phyloP scores from a whole-genome alignment of 2,329 filamentous ascomycete species.

The Venturia carpophila region DNA sequence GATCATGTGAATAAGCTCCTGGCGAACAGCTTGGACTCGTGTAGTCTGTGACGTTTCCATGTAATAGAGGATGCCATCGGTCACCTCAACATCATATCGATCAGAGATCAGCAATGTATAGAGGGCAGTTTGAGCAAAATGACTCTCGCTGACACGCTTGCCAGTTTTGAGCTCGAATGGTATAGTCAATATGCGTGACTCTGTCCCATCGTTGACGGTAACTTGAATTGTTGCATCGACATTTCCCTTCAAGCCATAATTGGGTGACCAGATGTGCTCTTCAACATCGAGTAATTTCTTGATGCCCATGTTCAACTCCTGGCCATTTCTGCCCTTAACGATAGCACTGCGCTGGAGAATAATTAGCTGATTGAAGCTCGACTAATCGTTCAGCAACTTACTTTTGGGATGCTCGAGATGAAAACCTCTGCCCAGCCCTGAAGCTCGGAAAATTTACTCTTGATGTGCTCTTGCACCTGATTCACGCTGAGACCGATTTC shows the following conservation, averaged over 20 bases:
- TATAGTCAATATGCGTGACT: constrained; percentile 64
- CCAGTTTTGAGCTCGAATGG: constrained; percentile 96
- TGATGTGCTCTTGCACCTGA: constrained; percentile 70
- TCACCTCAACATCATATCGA: constrained; percentile 84
- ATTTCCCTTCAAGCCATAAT: constrained; percentile 95
- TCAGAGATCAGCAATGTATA: constrained; percentile 91
- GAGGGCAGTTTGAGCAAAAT: constrained; percentile 87
- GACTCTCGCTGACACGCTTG: constrained; percentile 67
- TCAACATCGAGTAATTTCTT: constrained; percentile 94
- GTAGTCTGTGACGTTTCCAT: constrained; percentile 83
- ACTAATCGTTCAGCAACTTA: background rate
- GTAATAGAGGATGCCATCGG: constrained; percentile 89
- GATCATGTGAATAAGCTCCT: constrained; percentile 92
- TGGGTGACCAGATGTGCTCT: constrained; percentile 96
- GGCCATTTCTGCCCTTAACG: constrained; percentile 70
- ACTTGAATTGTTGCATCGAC: constrained; percentile 96
- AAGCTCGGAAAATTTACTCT: constrained; percentile 74
- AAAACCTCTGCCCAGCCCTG: constrained; percentile 79
- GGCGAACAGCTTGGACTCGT: constrained; percentile 74
- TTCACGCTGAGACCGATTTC: constrained; percentile 68
- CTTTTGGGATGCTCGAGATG: constrained; percentile 59
- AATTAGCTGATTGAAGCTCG: background rate
- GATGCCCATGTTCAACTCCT: constrained; percentile 72
- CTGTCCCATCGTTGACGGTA: constrained; percentile 63
- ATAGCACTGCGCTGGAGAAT: constrained; percentile 48